Percentiles rank a stretch among this genome's conserved stretches.
These are phyloP conservation scores for Thermothelomyces thermophilus DNA, from an alignment of 2,329 filamentous ascomycete species.

Conservation along the genomic window DNA sequence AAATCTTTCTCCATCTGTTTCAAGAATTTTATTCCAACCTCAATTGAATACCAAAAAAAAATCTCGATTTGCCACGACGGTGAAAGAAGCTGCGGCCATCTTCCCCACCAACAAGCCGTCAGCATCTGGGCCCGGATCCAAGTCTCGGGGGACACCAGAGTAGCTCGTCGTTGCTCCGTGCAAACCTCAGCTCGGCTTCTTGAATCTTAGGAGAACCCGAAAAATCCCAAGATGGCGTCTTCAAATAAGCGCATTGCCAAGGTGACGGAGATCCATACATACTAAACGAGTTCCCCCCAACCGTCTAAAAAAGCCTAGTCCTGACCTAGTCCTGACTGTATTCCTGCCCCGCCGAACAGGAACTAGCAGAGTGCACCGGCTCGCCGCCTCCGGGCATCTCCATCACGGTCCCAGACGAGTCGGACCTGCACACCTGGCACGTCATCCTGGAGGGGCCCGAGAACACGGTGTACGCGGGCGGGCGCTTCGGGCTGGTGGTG, in stretches of 20 bases:
- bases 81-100: background rate
- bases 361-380: slow-evolving; percentile 45
- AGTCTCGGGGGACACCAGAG: too few species aligned
- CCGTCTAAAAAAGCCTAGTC: too few species aligned
- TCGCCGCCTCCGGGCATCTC: slow-evolving; percentile 42
- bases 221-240: slow-evolving; percentile 16
- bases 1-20: too few species aligned
- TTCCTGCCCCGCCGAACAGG: slow-evolving; percentile 33
- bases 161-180: too few species aligned
- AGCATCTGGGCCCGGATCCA: too few species aligned
- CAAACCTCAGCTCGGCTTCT: too few species aligned
- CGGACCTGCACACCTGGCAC: slow-evolving; percentile 48
- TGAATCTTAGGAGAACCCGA: too few species aligned
- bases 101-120: too few species aligned
- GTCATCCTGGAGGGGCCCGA: slow-evolving; percentile 41
- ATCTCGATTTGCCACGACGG: too few species aligned
- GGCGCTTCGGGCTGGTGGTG: slow-evolving; percentile 67
- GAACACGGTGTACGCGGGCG: slow-evolving; percentile 50
- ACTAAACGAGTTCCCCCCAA: too few species aligned
- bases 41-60: too few species aligned
- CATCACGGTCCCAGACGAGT: slow-evolving; percentile 40
- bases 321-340: background rate
- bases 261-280: slow-evolving; percentile 12
- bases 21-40: too few species aligned
- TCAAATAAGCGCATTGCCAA: slow-evolving; percentile 21